Conservation (phyloP, 1,139 yeast genomes). For the Yamadazyma buinensis region DNA sequence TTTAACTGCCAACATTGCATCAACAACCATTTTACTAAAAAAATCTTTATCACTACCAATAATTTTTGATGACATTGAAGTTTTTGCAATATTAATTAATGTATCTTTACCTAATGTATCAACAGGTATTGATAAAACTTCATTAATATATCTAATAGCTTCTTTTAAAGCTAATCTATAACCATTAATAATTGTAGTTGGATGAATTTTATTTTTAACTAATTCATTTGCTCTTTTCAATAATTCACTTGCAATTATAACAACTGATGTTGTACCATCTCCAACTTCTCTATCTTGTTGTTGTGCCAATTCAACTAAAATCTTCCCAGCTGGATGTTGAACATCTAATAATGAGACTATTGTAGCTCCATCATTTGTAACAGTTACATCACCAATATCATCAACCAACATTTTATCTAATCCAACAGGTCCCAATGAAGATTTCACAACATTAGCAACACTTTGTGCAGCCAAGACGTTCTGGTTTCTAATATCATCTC, state of each 20-base stretch:
- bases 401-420: slow-evolving; percentile 98
- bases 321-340: slow-evolving; percentile 98
- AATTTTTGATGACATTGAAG: slow-evolving; percentile 95
- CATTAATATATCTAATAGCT: slow-evolving; percentile 84
- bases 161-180: slow-evolving; percentile 91
- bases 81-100: slow-evolving; percentile 82
- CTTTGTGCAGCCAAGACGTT: slow-evolving; percentile 95
- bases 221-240: slow-evolving; percentile 91
- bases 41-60: slow-evolving; percentile 95
- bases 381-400: slow-evolving; percentile 98
- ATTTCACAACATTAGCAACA: slow-evolving; percentile 95
- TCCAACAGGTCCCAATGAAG: slow-evolving; percentile 97
- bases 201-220: slow-evolving; percentile 91
- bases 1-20: slow-evolving; percentile 92
- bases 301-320: slow-evolving; percentile 94
- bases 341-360: slow-evolving; percentile 87
- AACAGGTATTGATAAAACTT: slow-evolving; percentile 77
- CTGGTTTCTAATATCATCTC: slow-evolving; percentile 95
- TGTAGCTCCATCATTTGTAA: slow-evolving; percentile 98
- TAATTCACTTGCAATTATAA: slow-evolving; percentile 89
- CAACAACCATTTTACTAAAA: slow-evolving; percentile 87
- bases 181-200: slow-evolving; percentile 96
- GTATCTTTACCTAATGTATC: slow-evolving; percentile 82
- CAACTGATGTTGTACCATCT: slow-evolving; percentile 97
- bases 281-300: slow-evolving; percentile 99